These are phyloP conservation scores for Pleurotus ostreatus DNA, from an alignment of 768 basidiomycete genomes.

Conservation along the genomic window DNA sequence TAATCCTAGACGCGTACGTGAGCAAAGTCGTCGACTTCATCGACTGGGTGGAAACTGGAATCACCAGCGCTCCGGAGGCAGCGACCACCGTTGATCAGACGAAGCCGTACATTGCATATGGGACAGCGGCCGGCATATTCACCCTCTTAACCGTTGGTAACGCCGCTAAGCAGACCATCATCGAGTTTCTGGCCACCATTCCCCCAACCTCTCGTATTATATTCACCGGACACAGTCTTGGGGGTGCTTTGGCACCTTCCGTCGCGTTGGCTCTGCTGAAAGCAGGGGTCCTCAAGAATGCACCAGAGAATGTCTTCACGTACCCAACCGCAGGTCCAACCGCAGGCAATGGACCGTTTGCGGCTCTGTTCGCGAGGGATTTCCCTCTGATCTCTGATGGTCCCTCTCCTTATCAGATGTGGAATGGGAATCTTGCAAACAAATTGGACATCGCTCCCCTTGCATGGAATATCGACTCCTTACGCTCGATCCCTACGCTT, in stretches of 20 bases:
- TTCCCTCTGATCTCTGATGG: not conserved
- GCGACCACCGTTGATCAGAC: not conserved
- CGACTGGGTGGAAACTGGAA: not conserved
- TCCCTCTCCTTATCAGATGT: not conserved
- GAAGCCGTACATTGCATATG: not conserved
- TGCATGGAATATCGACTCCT: not conserved
- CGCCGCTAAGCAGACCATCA: not conserved
- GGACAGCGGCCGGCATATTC: not conserved
- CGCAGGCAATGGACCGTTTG: not conserved
- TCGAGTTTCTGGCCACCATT: not conserved
- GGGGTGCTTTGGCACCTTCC: not conserved
- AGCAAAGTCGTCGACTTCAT: conserved; percentile 1
- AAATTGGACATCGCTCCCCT: not conserved
- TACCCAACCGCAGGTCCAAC: not conserved
- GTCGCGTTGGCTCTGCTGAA: not conserved
- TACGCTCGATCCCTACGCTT: not conserved
- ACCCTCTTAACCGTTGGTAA: not conserved
- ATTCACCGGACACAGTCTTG: conserved; percentile 8
- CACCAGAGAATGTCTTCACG: not conserved
- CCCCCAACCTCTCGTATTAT: not conserved
- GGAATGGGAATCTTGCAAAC: not conserved
- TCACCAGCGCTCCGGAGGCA: not conserved
- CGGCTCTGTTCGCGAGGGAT: not conserved
- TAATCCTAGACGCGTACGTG: not conserved
- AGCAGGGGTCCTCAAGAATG: not conserved